These are phyloP conservation scores for Zygosaccharomyces bailii DNA, from an alignment of 805 yeast genomes.

Conservation along the genomic window DNA sequence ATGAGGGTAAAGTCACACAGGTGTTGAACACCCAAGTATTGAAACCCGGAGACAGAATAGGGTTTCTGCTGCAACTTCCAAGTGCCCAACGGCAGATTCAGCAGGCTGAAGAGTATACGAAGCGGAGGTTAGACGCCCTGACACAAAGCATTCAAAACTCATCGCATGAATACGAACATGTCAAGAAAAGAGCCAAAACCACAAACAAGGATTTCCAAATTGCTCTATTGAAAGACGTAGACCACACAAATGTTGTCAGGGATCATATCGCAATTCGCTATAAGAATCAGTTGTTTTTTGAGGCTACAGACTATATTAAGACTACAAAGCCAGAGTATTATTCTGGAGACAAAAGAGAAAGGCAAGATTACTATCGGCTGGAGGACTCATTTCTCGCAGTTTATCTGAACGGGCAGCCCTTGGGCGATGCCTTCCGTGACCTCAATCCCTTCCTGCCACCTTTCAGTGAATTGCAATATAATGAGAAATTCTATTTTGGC, in stretches of 20 bases:
- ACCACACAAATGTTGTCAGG: slow-evolving; percentile 50
- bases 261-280: slow-evolving; percentile 87
- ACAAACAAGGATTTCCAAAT: slow-evolving; percentile 30
- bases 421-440: slow-evolving; percentile 64
- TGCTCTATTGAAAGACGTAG: slow-evolving; percentile 30
- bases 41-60: slow-evolving; percentile 75
- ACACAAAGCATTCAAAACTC: slow-evolving; percentile 7
- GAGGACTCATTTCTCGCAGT: slow-evolving; percentile 58
- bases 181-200: slow-evolving; percentile 15
- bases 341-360: slow-evolving; percentile 27
- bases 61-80: slow-evolving; percentile 73
- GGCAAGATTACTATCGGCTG: slow-evolving; percentile 40
- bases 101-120: slow-evolving; percentile 40
- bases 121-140: slow-evolving; percentile 31
- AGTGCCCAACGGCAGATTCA: slow-evolving; percentile 42
- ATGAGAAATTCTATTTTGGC: slow-evolving; percentile 36
- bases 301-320: slow-evolving; percentile 61
- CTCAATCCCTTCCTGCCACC: slow-evolving; percentile 80
- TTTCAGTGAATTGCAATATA: slow-evolving; percentile 50
- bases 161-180: slow-evolving; percentile 7
- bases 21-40: slow-evolving; percentile 48
- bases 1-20: slow-evolving; percentile 40
- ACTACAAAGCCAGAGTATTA: slow-evolving; percentile 37
- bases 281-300: slow-evolving; percentile 73
- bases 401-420: slow-evolving; percentile 69